Conservation (phyloP, 1,284 basidiomycete genomes). For the Irpex rosettiformis region DNA sequence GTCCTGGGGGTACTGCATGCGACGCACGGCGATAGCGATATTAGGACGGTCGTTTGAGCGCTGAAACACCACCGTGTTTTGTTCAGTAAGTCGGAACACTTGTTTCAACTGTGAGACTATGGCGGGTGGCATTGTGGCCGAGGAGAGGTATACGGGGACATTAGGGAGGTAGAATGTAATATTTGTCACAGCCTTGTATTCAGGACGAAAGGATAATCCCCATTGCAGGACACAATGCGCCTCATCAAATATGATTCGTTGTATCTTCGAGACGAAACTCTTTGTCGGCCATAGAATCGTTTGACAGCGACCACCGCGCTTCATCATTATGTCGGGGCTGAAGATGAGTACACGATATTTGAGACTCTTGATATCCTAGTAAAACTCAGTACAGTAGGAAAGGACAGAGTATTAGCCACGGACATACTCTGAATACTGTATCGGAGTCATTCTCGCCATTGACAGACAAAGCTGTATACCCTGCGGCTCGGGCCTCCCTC, state of each 20-base stretch:
- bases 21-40: background rate
- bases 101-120: background rate
- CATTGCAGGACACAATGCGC: constrained; percentile 34
- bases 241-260: constrained; percentile 33
- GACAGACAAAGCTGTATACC: constrained; percentile 12
- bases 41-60: constrained; percentile 9
- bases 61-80: background rate
- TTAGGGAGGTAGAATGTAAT: background rate
- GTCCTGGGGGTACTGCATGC: constrained; percentile 3
- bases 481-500: background rate
- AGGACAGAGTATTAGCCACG: no score
- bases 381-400: no score
- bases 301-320: constrained; percentile 17
- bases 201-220: constrained; percentile 28
- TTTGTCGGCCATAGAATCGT: constrained; percentile 21
- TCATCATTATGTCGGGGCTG: constrained; percentile 28
- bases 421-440: background rate
- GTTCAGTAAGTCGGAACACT: background rate
- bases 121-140: constrained; percentile 2
- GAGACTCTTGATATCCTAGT: constrained; percentile 28
- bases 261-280: constrained; percentile 20
- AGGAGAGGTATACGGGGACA: constrained; percentile 4
- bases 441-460: background rate
- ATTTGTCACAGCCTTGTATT: constrained; percentile 24
- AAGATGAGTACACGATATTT: constrained; percentile 28